Conservation (phyloP, 192 early-diverging fungal species). For the Neocallimastix lanati region DNA sequence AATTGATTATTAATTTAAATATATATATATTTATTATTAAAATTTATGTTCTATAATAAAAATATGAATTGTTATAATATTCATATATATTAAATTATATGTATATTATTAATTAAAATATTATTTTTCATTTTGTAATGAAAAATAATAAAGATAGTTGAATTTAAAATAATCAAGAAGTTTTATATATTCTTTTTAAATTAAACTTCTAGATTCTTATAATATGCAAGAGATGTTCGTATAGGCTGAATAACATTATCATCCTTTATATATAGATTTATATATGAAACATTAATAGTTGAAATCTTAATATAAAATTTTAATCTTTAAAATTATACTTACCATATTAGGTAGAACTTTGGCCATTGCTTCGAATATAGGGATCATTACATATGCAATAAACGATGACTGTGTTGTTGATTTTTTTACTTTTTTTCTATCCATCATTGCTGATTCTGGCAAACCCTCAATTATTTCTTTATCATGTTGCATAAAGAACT, state of each 20-base stretch:
- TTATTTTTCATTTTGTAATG: too few relatives aligned
- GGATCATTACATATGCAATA: constrained; percentile 32
- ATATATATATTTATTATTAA: too few relatives aligned
- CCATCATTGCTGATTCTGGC: constrained; percentile 27
- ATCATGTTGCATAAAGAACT: constrained; percentile 29
- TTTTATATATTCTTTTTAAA: not conserved
- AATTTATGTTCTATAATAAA: too few relatives aligned
- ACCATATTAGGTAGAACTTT: constrained; percentile 21
- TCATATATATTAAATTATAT: too few relatives aligned
- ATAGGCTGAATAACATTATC: constrained; percentile 17
- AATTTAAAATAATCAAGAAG: not conserved
- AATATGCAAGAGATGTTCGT: constrained; percentile 16
- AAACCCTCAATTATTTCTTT: constrained; percentile 24
- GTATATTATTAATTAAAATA: too few relatives aligned
- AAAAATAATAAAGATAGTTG: not conserved
- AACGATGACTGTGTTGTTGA: constrained; percentile 23
- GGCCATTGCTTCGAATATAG: constrained; percentile 19
- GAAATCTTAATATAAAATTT: too few relatives aligned
- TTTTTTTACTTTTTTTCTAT: constrained; percentile 32
- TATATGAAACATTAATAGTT: too few relatives aligned
- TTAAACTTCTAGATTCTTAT: constrained; percentile 15
- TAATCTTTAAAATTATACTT: not conserved
- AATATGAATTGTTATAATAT: too few relatives aligned
- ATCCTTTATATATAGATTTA: constrained; percentile 3
- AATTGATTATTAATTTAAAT: too few relatives aligned